Base-by-base conservation (phyloP, 441 rosid genomes). In the Breynia disticha region DNA sequence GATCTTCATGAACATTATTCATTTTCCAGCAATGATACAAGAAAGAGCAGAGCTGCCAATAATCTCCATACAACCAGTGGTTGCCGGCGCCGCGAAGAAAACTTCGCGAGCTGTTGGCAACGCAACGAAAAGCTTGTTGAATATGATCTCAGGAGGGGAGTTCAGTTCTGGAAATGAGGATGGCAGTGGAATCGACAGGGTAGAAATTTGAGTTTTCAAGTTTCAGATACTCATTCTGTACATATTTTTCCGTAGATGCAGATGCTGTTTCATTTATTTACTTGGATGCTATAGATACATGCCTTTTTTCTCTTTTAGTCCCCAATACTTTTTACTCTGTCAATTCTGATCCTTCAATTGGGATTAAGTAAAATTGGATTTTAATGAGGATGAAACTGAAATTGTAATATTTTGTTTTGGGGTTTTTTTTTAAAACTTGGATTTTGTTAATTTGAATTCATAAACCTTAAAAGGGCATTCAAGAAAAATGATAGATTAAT, bases 1-100 rank as follows among this genome's bases (percentile, higher is more conserved):
- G n/a, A 62, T 46, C 47, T 49, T 56, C 48, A 43, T 48, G 17
- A 42, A 11, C 38, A 39, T 57, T 35, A 20, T 48, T 3, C 37
- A 8, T 57, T 28, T 52, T 76, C 61, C 76, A 93, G 99, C 96
- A 19, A 83, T 89, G 76, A 87, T 84, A 70, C 77, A 93, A 73
- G 97, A 93, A 75, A 73, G 95, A 62, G 96, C 99, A 35, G 83
- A 62, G 60, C 73, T 86, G 69, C 95, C 97, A 11, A 69, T 67
- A 50, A 84, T 83, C 76, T 83, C 96, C 5, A 65, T 83, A 68
- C 82, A 80, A 50, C 96, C 96, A 13, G 86, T 80, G 10, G 89
- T 93, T 61, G 74, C 74, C 1, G 86, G 95, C 38, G 97, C 90
- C 24, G 95, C 95, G 0, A 73, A 79, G 73, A 86, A 80, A 75